Evolutionary conservation across 495 filamentous ascomycete species (phyloP).

Genomic region (Pseudoneurospora amorphoporcata): DNA sequence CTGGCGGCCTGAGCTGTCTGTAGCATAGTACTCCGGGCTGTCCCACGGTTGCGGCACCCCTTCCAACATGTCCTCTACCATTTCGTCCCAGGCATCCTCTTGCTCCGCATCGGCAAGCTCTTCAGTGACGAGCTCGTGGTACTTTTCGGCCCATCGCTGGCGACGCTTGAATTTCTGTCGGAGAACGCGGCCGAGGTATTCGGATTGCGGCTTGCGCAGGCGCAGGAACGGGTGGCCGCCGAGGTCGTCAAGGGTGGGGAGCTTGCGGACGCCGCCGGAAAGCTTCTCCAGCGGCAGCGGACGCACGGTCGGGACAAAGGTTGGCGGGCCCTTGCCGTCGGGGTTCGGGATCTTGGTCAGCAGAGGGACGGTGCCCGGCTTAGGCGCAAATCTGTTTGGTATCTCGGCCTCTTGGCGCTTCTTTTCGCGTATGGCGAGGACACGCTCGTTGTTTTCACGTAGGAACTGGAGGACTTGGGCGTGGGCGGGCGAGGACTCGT

Average conservation of each 20-base stretch:
- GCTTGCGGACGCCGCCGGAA: conserved; percentile 40
- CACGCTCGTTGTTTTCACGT: conserved; percentile 16
- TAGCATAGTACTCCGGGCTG: not conserved
- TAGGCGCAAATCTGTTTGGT: not conserved
- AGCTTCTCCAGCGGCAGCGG: conserved; percentile 33
- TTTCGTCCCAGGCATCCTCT: conserved; percentile 2
- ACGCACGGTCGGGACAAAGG: conserved; percentile 31
- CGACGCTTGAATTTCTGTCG: conserved; percentile 34
- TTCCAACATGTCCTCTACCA: conserved; percentile 24
- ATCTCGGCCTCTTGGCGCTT: not conserved
- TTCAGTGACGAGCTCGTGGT: not conserved
- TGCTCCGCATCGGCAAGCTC: not conserved
- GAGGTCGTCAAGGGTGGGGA: conserved; percentile 49
- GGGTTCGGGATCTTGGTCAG: conserved; percentile 19
- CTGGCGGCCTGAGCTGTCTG: not conserved
- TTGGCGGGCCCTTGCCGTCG: conserved; percentile 25
- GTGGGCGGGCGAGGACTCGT: conserved; percentile 11
- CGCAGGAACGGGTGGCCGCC: conserved; percentile 59
- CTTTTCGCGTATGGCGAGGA: conserved; percentile 12
- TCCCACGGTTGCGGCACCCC: conserved; percentile 3
- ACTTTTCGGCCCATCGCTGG: conserved; percentile 32
- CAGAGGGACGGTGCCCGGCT: conserved; percentile 18
- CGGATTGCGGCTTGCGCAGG: conserved; percentile 57
- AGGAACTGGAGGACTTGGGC: conserved; percentile 25
- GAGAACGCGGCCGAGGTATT: conserved; percentile 45